Conservation (phyloP, 2,329 filamentous ascomycete species). For the Aspergillus sp. region DNA sequence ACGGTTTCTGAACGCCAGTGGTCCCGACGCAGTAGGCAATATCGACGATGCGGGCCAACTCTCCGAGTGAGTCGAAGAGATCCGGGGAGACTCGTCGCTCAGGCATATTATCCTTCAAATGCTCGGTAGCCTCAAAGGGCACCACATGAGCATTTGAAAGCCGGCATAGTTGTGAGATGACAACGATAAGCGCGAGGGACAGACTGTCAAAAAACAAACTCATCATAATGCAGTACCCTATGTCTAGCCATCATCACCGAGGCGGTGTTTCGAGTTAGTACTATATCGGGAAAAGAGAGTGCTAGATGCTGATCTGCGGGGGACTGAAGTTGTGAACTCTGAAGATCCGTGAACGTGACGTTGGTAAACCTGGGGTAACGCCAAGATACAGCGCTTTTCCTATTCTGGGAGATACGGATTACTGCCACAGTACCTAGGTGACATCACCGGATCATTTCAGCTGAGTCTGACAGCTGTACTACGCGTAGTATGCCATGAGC, state of each 20-base stretch:
- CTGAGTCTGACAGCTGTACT: not conserved
- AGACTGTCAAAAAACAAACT: not conserved
- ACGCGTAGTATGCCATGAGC: not conserved
- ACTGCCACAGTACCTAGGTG: not conserved
- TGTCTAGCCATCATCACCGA: slow-evolving; percentile 2
- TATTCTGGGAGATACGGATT: not conserved
- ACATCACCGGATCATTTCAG: not conserved
- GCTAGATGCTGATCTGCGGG: not conserved
- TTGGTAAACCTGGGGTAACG: slow-evolving; percentile 16
- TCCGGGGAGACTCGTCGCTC: slow-evolving; percentile 51
- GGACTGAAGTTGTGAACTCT: not conserved
- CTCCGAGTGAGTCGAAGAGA: slow-evolving; percentile 80
- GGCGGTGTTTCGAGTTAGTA: not conserved
- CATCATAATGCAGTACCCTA: slow-evolving; percentile 1
- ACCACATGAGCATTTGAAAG: slow-evolving; percentile 1
- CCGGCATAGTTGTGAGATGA: not conserved
- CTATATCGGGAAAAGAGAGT: not conserved
- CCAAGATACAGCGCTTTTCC: slow-evolving; percentile 4
- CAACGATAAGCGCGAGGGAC: not conserved
- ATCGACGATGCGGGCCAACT: slow-evolving; percentile 86
- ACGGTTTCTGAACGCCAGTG: slow-evolving; percentile 78
- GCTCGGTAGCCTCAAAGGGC: not conserved
- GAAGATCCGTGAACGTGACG: slow-evolving; percentile 5
- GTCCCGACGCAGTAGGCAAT: slow-evolving; percentile 91
- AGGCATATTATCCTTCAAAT: slow-evolving; percentile 1